These are phyloP conservation scores for Rhodofomes roseus DNA, from an alignment of 1,284 basidiomycete genomes.

Conservation along the genomic window DNA sequence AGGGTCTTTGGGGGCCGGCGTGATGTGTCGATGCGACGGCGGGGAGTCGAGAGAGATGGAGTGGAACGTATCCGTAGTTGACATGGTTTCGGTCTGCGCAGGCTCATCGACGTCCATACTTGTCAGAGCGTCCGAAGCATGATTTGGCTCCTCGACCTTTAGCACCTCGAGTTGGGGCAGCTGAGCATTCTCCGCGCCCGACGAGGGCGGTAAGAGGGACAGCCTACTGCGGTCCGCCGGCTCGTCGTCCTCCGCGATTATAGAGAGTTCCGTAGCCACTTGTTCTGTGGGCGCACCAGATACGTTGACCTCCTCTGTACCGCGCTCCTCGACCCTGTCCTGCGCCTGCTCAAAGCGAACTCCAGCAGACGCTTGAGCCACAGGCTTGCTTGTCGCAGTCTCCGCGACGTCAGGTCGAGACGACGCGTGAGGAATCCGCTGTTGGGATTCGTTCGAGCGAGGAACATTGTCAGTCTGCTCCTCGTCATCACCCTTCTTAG, in stretches of 20 bases:
- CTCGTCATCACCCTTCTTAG: slow-evolving; percentile 14
- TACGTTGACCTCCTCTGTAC: neutral
- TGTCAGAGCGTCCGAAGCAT: neutral
- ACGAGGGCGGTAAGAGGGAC: slow-evolving; percentile 6
- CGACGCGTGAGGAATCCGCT: neutral
- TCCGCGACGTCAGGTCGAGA: neutral
- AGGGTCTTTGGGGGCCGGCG: slow-evolving; percentile 10
- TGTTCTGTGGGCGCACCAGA: neutral
- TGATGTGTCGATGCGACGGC: slow-evolving; percentile 1
- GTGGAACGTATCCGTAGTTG: slow-evolving; percentile 31
- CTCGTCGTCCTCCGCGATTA: slow-evolving; percentile 73
- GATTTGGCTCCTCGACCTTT: neutral
- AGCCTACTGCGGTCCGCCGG: slow-evolving; percentile 27
- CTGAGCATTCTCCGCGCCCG: neutral
- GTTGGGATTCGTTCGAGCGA: neutral
- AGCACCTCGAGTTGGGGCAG: neutral
- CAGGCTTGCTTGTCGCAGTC: neutral
- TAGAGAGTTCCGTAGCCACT: slow-evolving; percentile 46
- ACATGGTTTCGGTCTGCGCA: slow-evolving; percentile 8
- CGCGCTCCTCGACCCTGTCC: neutral
- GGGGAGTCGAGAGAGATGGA: slow-evolving; percentile 35
- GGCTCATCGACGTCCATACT: slow-evolving; percentile 11
- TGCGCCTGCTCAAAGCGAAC: neutral
- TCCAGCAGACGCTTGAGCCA: neutral
- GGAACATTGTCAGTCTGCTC: neutral